These are phyloP conservation scores for Murraya paniculata DNA, from an alignment of 345 rosid species.

Conservation along the genomic window DNA sequence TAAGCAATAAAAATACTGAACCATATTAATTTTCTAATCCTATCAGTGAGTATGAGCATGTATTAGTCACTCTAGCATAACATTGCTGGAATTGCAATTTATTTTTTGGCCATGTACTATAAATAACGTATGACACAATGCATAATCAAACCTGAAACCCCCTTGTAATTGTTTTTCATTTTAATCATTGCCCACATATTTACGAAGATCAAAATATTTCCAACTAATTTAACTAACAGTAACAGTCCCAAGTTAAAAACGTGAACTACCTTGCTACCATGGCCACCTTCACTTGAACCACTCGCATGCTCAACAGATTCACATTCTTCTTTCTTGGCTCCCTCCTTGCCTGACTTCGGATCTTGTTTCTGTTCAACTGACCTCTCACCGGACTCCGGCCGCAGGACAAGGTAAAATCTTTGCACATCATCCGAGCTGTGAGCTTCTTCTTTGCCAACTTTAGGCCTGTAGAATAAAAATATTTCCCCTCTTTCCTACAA, in stretches of 20 bases:
- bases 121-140: background rate
- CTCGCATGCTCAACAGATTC: constrained; percentile 7
- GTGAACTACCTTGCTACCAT: constrained; percentile 44
- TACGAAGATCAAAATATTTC: no score
- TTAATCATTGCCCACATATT: no score
- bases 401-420: constrained; percentile 57
- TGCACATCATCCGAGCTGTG: constrained; percentile 60
- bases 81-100: no score
- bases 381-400: constrained; percentile 64
- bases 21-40: no score
- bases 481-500: constrained; percentile 71
- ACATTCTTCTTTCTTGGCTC: constrained; percentile 12
- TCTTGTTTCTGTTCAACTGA: constrained; percentile 58
- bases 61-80: no score
- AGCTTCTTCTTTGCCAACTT: constrained; percentile 63
- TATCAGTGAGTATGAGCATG: no score
- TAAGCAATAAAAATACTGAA: no score
- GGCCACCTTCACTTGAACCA: constrained; percentile 37
- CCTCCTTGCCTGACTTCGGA: constrained; percentile 56
- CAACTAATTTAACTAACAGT: no score
- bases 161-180: no score
- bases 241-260: background rate
- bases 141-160: background rate
- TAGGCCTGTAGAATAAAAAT: constrained; percentile 81
- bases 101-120: no score